Evolutionary conservation across 768 basidiomycete genomes (phyloP).

Genomic region (Arthromyces matolae): DNA sequence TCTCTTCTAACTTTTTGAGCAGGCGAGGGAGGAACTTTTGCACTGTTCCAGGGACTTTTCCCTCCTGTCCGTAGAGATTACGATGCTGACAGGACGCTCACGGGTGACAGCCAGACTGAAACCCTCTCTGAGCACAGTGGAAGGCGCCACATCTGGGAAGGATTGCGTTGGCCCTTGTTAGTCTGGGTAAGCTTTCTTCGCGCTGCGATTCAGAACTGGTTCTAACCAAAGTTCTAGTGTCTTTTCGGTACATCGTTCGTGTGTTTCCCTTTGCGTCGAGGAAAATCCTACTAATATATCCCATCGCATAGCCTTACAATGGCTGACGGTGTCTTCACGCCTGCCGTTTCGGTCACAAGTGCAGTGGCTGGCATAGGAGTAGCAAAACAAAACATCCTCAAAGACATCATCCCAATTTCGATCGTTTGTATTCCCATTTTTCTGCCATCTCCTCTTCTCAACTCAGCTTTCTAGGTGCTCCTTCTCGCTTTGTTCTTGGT

Average conservation of each 20-base stretch:
- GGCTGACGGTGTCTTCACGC: constrained; percentile 66
- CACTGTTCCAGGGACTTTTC: constrained; percentile 57
- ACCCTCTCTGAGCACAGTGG: constrained; percentile 8
- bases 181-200: constrained; percentile 42
- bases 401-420: constrained; percentile 54
- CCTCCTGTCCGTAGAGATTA: constrained; percentile 43
- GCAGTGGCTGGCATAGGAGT: constrained; percentile 69
- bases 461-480: constrained; percentile 35
- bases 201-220: constrained; percentile 19
- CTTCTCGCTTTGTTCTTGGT: constrained; percentile 53
- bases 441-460: background rate
- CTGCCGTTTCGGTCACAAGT: constrained; percentile 65
- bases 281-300: background rate
- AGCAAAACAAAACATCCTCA: constrained; percentile 44
- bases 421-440: constrained; percentile 36
- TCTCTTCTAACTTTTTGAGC: constrained; percentile 3
- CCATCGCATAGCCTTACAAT: constrained; percentile 44
- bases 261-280: background rate
- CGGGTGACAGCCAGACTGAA: constrained; percentile 37
- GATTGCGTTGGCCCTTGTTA: constrained; percentile 46
- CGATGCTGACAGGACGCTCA: constrained; percentile 52
- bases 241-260: constrained; percentile 55
- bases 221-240: constrained; percentile 25
- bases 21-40: constrained; percentile 71
- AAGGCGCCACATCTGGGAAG: constrained; percentile 25